phyloP scores from a whole-genome alignment of 768 basidiomycete species.

The Gautieria morchelliformis region DNA sequence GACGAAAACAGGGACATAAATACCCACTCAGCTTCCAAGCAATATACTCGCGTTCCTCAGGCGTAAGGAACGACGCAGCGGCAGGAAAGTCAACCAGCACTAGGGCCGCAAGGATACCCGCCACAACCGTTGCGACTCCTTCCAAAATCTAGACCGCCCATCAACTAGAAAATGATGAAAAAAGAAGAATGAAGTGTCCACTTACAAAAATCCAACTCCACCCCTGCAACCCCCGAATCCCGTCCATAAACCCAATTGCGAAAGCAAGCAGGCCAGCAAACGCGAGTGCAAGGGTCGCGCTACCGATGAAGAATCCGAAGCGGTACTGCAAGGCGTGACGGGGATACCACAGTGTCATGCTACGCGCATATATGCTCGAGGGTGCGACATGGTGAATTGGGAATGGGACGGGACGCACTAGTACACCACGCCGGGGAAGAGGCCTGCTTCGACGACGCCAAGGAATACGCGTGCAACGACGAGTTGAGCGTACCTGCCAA shows the following conservation, averaged over 20 bases:
- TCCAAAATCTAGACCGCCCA: constrained; percentile 41
- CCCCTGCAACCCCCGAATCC: constrained; percentile 35
- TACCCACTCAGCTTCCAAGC: constrained; percentile 43
- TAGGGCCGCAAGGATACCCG: constrained; percentile 43
- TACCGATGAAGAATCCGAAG: constrained; percentile 55
- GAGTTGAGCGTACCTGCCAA: constrained; percentile 46
- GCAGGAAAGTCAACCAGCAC: constrained; percentile 54
- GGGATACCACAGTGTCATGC: constrained; percentile 62
- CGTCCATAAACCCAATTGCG: constrained; percentile 44
- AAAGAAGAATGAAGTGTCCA: not conserved
- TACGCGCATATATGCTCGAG: constrained; percentile 31
- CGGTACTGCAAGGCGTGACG: constrained; percentile 50
- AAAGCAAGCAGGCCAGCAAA: constrained; percentile 53
- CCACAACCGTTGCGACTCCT: constrained; percentile 49
- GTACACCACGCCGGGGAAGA: constrained; percentile 44
- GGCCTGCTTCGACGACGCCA: constrained; percentile 48
- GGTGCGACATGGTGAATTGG: constrained; percentile 62
- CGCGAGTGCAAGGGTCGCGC: constrained; percentile 55
- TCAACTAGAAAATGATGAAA: too few species aligned
- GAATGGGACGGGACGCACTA: constrained; percentile 44
- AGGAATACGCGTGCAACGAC: constrained; percentile 48
- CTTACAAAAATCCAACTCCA: constrained; percentile 66
- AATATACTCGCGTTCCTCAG: constrained; percentile 47
- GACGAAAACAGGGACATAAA: too few species aligned
- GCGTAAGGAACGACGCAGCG: constrained; percentile 51